phyloP scores from a whole-genome alignment of 2,329 filamentous ascomycete species.

The Paracoccidioides lutzii region DNA sequence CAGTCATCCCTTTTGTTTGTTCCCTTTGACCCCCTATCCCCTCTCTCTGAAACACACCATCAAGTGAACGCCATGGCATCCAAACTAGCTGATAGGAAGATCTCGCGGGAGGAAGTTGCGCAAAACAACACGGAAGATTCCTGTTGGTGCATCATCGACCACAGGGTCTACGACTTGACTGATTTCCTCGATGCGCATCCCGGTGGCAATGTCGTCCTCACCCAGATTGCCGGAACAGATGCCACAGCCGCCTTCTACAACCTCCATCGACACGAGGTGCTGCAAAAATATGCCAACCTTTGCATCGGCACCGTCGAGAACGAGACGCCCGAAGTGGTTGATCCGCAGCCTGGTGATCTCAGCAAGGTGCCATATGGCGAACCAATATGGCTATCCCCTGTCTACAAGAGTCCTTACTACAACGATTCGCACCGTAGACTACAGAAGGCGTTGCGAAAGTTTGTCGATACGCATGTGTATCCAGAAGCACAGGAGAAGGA shows the following conservation, averaged over 20 bases:
- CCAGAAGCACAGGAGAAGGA: constrained; percentile 53
- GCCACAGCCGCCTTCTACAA: constrained; percentile 81
- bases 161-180: constrained; percentile 73
- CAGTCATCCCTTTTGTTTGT: background rate
- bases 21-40: background rate
- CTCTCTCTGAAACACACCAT: background rate
- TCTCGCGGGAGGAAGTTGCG: constrained; percentile 50
- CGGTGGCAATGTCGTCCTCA: constrained; percentile 65
- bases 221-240: constrained; percentile 68
- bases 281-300: constrained; percentile 62
- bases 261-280: constrained; percentile 80
- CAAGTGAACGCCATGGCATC: background rate
- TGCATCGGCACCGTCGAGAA: constrained; percentile 62
- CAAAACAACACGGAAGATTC: constrained; percentile 64
- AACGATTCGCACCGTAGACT: constrained; percentile 47
- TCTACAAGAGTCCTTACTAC: constrained; percentile 45
- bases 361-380: constrained; percentile 72
- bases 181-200: constrained; percentile 80
- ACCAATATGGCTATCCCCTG: constrained; percentile 51
- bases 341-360: constrained; percentile 56
- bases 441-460: constrained; percentile 43
- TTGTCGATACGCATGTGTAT: constrained; percentile 45
- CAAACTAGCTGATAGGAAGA: background rate
- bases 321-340: constrained; percentile 62
- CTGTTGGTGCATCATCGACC: constrained; percentile 74